Evolutionary conservation across 257 asterid species (phyloP).

Genomic region (Capsicum rhomboideum): DNA sequence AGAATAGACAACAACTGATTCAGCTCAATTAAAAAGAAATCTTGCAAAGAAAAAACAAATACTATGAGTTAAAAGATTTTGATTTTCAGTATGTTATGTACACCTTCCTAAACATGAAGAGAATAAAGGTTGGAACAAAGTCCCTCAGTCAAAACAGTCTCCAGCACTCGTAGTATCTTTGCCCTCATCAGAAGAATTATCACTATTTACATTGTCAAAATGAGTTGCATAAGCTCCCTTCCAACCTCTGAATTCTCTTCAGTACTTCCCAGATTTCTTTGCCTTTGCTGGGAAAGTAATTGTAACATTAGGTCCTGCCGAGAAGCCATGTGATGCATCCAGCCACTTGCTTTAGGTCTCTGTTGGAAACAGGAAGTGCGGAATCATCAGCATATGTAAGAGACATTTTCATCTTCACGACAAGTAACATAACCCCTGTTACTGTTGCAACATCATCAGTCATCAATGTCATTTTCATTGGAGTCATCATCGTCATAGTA

Average conservation of each 20-base stretch:
- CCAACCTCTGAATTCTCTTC: constrained; percentile 26
- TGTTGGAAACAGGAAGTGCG: constrained; percentile 48
- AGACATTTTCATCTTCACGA: constrained; percentile 12
- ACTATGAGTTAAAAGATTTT: neutral
- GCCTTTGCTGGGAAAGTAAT: constrained; percentile 37
- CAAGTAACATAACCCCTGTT: constrained; percentile 2
- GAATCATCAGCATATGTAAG: constrained; percentile 30
- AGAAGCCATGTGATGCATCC: constrained; percentile 41
- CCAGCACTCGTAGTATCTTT: constrained; percentile 23
- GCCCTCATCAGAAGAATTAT: constrained; percentile 30
- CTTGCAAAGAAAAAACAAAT: neutral
- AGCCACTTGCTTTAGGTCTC: constrained; percentile 33
- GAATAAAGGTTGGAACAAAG: neutral
- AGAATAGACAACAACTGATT: neutral
- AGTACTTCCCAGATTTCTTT: constrained; percentile 23
- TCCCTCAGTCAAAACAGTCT: constrained; percentile 18
- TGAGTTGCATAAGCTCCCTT: constrained; percentile 35
- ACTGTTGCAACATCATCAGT: constrained; percentile 6
- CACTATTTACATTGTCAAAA: constrained; percentile 34
- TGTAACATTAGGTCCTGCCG: constrained; percentile 50
- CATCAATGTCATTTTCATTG: constrained; percentile 9
- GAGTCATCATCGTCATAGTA: constrained; percentile 12
- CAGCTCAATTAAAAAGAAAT: neutral
- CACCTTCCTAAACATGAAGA: constrained; percentile 4
- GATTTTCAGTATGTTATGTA: constrained; percentile 14